These are phyloP conservation scores for Diaporthe sp. DNA, from an alignment of 2,329 filamentous ascomycete genomes.

Conservation along the genomic window DNA sequence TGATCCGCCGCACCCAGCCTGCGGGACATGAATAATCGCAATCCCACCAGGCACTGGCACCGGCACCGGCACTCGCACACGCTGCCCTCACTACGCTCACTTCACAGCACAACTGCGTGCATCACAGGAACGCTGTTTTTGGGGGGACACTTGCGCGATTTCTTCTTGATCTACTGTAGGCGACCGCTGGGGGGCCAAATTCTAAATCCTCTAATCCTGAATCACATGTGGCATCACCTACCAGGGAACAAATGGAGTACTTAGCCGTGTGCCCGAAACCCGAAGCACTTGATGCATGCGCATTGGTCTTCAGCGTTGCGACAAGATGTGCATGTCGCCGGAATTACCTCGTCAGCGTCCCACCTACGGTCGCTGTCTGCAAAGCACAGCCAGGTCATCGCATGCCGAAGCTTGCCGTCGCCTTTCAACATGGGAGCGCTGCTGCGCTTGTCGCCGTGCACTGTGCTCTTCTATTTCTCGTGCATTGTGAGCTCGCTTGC, in stretches of 20 bases:
- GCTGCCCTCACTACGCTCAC: not conserved
- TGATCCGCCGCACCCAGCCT: slow-evolving; percentile 6
- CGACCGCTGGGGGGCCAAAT: not conserved
- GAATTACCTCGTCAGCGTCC: not conserved
- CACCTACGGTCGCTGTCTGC: not conserved
- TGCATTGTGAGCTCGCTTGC: slow-evolving; percentile 37
- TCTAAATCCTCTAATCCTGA: slow-evolving; percentile 26
- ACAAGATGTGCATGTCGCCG: not conserved
- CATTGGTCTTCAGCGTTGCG: not conserved
- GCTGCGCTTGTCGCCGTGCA: not conserved
- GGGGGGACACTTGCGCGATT: slow-evolving; percentile 15
- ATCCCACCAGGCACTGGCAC: not conserved
- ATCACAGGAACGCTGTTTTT: not conserved
- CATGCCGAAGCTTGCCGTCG: not conserved
- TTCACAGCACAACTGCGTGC: not conserved
- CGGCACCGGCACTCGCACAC: too few relatives aligned
- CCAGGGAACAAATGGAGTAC: not conserved
- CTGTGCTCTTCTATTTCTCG: not conserved
- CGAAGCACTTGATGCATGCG: not conserved
- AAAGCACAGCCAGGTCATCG: slow-evolving; percentile 2
- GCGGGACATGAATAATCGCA: slow-evolving; percentile 1
- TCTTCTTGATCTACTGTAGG: slow-evolving; percentile 13
- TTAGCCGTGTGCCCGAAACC: not conserved
- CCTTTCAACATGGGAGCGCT: not conserved
- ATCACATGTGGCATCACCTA: slow-evolving; percentile 3